Evolutionary conservation across 2,329 filamentous ascomycete species (phyloP), one percentile per base, ranked within the genome.

Genomic region (Macrophomina tecta): DNA sequence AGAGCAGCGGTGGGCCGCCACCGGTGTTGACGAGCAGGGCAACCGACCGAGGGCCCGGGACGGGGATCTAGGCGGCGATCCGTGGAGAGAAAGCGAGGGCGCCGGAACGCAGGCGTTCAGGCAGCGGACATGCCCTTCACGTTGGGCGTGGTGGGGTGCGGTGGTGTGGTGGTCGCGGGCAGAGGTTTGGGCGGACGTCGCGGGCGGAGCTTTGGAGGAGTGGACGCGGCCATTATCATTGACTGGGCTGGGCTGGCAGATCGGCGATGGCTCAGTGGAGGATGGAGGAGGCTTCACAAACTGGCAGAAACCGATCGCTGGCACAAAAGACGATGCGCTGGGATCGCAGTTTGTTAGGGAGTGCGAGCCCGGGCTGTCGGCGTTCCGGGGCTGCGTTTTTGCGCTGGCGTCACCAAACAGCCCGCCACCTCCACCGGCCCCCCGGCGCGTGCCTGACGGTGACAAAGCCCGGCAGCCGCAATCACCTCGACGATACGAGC

Each of bases 211-310:
- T 5, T 32, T 6, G 61, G 36, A 23, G 36, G 36, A 46, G 23
- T 34, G 42, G 52, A 32, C 52, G 52, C 40, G 63, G 52, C 11
- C 52, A 65, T 65, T 58, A 65, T 65, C 52, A 65, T 48, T 65
- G 63, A 48, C 30, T 49, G 58, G 58, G 58, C 34, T 40, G 34
- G 51, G 38, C n/a, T 28, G 52, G 5, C 46, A 36, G 63, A 65
- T 65, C 63, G 63, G 63, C 63, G 63, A 65, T 65, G 42, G 34
- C 38, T 40, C 40, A n/a, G 63, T 42, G 63, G 30, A 65, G 63
- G 32, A 52, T 58, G 63, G 16, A 65, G 45, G 58, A 62, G 30
- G 45, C 45, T 62, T 62, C 58, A 49, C n/a, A n/a, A 30, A 16
- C 23, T 32, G 58, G 58, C 58, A 49, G 45, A 62, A 38, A 32